Conservation (phyloP, 306 rosid species). For the Dalbergia oliveri region DNA sequence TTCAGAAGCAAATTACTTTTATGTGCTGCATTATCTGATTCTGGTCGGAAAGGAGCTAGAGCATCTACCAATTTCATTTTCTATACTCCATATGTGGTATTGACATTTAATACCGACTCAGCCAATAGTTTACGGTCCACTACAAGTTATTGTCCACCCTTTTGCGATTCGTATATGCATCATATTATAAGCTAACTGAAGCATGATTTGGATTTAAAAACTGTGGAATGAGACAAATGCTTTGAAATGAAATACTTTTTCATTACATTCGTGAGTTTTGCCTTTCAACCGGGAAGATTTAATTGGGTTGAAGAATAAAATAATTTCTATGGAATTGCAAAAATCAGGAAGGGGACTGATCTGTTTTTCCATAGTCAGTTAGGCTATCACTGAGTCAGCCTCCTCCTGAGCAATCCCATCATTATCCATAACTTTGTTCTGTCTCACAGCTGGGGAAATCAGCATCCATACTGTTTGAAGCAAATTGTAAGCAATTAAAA, state of each 20-base stretch:
- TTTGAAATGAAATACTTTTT: slow-evolving; percentile 9
- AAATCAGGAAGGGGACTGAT: neutral
- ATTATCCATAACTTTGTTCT: slow-evolving; percentile 56
- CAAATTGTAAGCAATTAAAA: slow-evolving; percentile 14
- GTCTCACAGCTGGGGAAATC: slow-evolving; percentile 72
- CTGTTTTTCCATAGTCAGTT: slow-evolving; percentile 29
- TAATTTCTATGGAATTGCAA: neutral
- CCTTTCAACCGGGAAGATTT: slow-evolving; percentile 3
- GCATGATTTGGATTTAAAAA: too few species aligned
- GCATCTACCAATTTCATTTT: too few species aligned
- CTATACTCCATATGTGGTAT: too few species aligned
- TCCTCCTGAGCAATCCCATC: slow-evolving; percentile 55
- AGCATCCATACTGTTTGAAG: slow-evolving; percentile 78
- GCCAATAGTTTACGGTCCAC: too few species aligned
- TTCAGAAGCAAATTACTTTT: too few species aligned
- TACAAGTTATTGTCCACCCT: too few species aligned
- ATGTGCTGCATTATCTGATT: too few species aligned
- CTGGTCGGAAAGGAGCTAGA: too few species aligned
- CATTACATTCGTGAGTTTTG: neutral
- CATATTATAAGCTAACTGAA: too few species aligned
- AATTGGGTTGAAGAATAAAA: slow-evolving; percentile 10
- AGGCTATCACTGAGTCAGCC: slow-evolving; percentile 52
- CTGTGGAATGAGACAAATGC: too few species aligned
- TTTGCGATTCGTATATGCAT: too few species aligned
- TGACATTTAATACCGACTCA: too few species aligned